Percentiles rank a stretch among this genome's conserved stretches.
Conservation (phyloP, 495 filamentous ascomycete species). For the Staphylotrichum longicolle region DNA sequence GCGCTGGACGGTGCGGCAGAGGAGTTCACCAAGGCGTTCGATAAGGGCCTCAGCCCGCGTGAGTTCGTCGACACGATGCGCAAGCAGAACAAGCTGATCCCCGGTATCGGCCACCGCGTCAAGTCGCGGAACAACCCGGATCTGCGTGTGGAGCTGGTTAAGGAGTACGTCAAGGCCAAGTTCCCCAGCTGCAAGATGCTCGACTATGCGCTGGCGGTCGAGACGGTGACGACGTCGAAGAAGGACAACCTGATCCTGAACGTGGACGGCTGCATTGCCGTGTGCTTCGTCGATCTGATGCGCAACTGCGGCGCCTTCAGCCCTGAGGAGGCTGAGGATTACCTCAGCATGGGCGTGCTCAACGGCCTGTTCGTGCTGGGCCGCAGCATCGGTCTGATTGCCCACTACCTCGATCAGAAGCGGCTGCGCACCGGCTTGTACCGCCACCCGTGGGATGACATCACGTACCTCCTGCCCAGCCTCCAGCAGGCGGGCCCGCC, state of each 20-base stretch:
- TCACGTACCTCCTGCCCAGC: conserved; percentile 90
- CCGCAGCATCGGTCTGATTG: conserved; percentile 95
- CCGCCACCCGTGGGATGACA: conserved; percentile 98
- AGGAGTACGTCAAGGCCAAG: conserved; percentile 95
- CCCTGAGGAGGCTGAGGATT: conserved; percentile 77
- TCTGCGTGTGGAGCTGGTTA: conserved; percentile 98
- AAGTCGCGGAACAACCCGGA: conserved; percentile 99
- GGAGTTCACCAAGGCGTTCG: conserved; percentile 96
- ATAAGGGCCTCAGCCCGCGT: conserved; percentile 96
- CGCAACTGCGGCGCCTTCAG: conserved; percentile 97
- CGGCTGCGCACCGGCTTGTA: conserved; percentile 95
- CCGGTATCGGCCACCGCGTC: conserved; percentile 97
- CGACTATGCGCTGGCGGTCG: conserved; percentile 96
- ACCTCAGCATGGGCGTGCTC: conserved; percentile 90
- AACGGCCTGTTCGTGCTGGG: conserved; percentile 99
- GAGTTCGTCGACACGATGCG: conserved; percentile 98
- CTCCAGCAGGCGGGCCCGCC: conserved; percentile 67
- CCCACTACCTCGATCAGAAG: conserved; percentile 99
- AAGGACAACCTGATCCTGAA: conserved; percentile 99
- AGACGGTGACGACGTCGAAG: conserved; percentile 97
- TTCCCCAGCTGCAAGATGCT: conserved; percentile 96
- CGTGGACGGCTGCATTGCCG: conserved; percentile 95
- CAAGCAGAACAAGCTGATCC: conserved; percentile 99
- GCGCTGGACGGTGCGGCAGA: conserved; percentile 96
- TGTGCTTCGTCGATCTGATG: conserved; percentile 97